These are phyloP conservation scores for Fusarium verrucosum DNA, from an alignment of 2,329 filamentous ascomycete genomes.

Conservation along the genomic window DNA sequence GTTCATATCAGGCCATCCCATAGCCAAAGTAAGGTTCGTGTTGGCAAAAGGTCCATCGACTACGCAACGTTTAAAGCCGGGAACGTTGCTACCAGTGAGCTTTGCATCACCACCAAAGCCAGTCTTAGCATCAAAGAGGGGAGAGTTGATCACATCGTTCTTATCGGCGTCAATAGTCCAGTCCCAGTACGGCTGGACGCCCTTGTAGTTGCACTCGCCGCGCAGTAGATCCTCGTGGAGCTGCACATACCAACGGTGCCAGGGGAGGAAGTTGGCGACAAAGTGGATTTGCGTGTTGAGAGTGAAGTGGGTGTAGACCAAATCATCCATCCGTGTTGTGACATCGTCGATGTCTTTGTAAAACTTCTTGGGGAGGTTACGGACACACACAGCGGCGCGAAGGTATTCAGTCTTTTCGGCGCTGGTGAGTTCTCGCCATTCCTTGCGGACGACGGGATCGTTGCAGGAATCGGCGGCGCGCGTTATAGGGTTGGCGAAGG, in stretches of 20 bases:
- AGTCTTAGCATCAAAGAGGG: constrained; percentile 11
- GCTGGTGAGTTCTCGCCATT: constrained; percentile 21
- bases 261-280: constrained; percentile 15
- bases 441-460: constrained; percentile 8
- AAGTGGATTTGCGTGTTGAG: constrained; percentile 17
- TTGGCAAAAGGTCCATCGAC: constrained; percentile 22
- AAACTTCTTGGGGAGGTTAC: constrained; percentile 6
- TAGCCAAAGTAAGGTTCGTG: constrained; percentile 8
- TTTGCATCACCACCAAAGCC: constrained; percentile 8
- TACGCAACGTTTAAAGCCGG: constrained; percentile 11
- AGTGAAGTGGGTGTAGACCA: constrained; percentile 1
- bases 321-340: constrained; percentile 9
- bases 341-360: neutral
- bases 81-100: neutral
- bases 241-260: constrained; percentile 21
- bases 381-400: constrained; percentile 14
- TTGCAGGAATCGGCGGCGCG: neutral
- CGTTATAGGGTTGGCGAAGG: neutral
- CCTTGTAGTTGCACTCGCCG: constrained; percentile 14
- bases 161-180: constrained; percentile 21
- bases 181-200: constrained; percentile 20
- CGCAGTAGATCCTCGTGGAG: constrained; percentile 14
- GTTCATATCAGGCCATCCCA: constrained; percentile 23
- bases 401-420: constrained; percentile 14
- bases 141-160: neutral